Evolutionary conservation across 2,329 filamentous ascomycete genomes (phyloP).

Genomic region (Fusarium buxicola): DNA sequence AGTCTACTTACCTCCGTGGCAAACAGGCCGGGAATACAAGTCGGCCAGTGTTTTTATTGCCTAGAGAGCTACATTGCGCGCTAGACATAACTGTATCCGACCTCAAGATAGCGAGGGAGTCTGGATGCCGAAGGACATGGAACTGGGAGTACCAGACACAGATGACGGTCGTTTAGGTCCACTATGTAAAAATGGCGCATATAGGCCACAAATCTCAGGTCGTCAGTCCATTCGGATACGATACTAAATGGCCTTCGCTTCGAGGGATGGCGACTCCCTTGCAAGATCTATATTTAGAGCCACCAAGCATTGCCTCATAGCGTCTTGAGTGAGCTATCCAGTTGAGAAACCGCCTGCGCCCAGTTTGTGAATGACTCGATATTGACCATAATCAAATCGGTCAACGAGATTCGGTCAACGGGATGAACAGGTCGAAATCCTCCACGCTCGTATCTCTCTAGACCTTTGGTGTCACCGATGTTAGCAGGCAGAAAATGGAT

Average conservation of each 20-base stretch:
- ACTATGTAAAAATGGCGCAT: constrained; percentile 17
- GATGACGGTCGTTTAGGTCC: constrained; percentile 44
- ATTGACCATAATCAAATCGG: constrained; percentile 51
- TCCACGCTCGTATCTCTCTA: constrained; percentile 47
- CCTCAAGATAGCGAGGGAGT: constrained; percentile 21
- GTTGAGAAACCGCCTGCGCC: constrained; percentile 57
- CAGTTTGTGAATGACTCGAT: constrained; percentile 56
- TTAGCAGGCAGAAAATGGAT: neutral
- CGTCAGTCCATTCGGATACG: neutral
- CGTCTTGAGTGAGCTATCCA: constrained; percentile 57
- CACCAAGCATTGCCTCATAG: constrained; percentile 24
- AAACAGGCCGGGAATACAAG: constrained; percentile 40
- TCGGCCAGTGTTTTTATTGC: constrained; percentile 31
- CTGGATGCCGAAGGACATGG: constrained; percentile 33
- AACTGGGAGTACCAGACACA: constrained; percentile 44
- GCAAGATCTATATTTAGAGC: constrained; percentile 43
- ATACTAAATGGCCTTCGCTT: constrained; percentile 4
- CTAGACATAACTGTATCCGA: constrained; percentile 30
- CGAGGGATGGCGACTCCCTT: constrained; percentile 20
- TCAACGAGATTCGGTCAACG: constrained; percentile 55
- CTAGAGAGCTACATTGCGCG: constrained; percentile 20
- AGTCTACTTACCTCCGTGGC: constrained; percentile 42
- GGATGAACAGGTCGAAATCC: constrained; percentile 58
- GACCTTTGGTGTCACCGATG: constrained; percentile 6
- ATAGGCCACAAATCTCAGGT: constrained; percentile 17